Conservation (phyloP, 768 basidiomycete species). For the Daedaleopsis sinensis region DNA sequence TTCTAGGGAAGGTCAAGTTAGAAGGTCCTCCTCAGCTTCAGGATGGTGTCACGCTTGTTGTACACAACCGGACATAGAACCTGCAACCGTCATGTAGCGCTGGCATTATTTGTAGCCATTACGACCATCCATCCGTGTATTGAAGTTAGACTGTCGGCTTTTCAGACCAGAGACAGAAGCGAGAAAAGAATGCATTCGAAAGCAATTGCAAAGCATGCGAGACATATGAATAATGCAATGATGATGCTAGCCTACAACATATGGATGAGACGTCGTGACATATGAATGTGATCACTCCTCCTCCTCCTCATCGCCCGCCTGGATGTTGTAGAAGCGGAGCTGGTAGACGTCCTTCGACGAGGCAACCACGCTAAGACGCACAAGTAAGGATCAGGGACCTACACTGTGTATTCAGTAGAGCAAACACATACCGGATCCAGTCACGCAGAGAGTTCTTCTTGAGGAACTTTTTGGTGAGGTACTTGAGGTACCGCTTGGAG, state of each 20-base stretch:
- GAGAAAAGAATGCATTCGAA: conserved; percentile 12
- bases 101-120: neutral
- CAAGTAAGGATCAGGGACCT: conserved; percentile 8
- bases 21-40: conserved; percentile 29
- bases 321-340: conserved; percentile 93
- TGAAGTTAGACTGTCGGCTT: neutral
- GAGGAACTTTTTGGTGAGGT: conserved; percentile 98
- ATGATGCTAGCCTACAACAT: conserved; percentile 24
- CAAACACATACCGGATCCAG: conserved; percentile 78
- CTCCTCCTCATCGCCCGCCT: conserved; percentile 60
- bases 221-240: conserved; percentile 15
- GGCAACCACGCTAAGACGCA: conserved; percentile 75
- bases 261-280: conserved; percentile 15
- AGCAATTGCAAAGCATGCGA: conserved; percentile 16
- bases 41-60: conserved; percentile 27
- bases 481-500: conserved; percentile 98
- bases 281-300: conserved; percentile 38
- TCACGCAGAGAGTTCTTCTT: conserved; percentile 97
- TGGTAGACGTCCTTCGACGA: conserved; percentile 93
- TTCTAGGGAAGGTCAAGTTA: conserved; percentile 49
- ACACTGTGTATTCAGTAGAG: no score
- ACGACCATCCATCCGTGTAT: neutral
- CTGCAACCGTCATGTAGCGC: neutral
- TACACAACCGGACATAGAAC: conserved; percentile 13
- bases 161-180: neutral